Evolutionary conservation across 352 stramenopile species (phyloP).

Genomic region (Phytophthora quininea): DNA sequence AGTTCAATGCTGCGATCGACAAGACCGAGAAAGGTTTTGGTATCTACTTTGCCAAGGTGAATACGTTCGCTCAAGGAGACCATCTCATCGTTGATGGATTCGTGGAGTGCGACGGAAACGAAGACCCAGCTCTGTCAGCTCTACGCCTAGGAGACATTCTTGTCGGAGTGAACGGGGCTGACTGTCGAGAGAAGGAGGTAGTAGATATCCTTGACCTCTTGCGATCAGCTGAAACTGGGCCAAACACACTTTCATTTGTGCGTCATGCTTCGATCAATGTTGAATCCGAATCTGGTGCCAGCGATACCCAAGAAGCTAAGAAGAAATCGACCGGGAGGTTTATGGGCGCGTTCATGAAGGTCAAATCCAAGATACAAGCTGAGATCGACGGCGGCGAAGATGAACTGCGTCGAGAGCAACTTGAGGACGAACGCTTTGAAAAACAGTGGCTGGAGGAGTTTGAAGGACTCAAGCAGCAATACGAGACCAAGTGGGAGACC

Average conservation of each 20-base stretch:
- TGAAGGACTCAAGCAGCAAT: constrained; percentile 46
- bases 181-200: constrained; percentile 32
- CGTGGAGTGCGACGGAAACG: constrained; percentile 14
- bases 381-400: constrained; percentile 56
- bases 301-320: neutral
- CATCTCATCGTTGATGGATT: constrained; percentile 48
- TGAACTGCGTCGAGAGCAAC: constrained; percentile 39
- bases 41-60: constrained; percentile 52
- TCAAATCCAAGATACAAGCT: constrained; percentile 62
- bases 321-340: constrained; percentile 43
- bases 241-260: constrained; percentile 44
- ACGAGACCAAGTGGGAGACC: constrained; percentile 63
- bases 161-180: constrained; percentile 34
- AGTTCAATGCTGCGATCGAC: constrained; percentile 35
- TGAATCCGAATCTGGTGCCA: neutral
- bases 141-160: constrained; percentile 47
- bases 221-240: constrained; percentile 28
- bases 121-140: constrained; percentile 5
- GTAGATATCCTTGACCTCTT: constrained; percentile 38
- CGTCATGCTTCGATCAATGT: constrained; percentile 3
- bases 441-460: constrained; percentile 68
- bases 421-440: constrained; percentile 58
- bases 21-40: constrained; percentile 47
- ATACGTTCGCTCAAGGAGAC: neutral
- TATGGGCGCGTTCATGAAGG: constrained; percentile 57